A percentile compares a stretch with the other conserved stretches of the same genome.
phyloP scores from a whole-genome alignment of 768 basidiomycete species.

The Suillus paluster region DNA sequence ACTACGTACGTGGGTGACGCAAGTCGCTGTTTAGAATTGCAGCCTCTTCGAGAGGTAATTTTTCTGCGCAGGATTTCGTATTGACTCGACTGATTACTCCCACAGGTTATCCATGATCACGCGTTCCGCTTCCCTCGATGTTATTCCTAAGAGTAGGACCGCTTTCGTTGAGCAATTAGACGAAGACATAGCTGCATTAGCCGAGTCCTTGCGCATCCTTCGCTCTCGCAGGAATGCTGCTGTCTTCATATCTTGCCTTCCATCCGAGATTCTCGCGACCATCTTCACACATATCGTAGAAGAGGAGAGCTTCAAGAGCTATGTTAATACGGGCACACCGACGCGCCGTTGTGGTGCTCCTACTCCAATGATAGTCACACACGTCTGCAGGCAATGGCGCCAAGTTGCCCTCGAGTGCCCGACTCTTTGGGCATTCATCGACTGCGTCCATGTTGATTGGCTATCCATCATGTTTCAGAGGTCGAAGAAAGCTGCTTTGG shows the following conservation, averaged over 20 bases:
- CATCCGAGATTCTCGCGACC: conserved; percentile 24
- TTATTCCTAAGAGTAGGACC: too few relatives aligned
- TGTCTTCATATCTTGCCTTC: conserved; percentile 23
- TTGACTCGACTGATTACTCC: too few relatives aligned
- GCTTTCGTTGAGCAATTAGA: conserved; percentile 13
- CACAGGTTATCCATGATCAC: too few relatives aligned
- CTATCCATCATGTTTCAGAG: conserved; percentile 19
- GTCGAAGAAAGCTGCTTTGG: conserved; percentile 42
- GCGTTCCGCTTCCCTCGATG: too few relatives aligned
- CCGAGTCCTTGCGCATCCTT: conserved; percentile 12
- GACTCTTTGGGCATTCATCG: conserved; percentile 39
- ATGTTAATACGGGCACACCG: too few relatives aligned
- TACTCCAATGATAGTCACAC: conserved; percentile 24
- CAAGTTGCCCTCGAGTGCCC: conserved; percentile 45
- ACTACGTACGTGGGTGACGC: too few relatives aligned
- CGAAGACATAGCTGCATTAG: conserved; percentile 19
- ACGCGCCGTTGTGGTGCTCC: conserved; percentile 15
- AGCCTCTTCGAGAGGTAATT: too few relatives aligned
- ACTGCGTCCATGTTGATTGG: conserved; percentile 35
- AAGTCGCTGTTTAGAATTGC: too few relatives aligned
- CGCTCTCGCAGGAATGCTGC: conserved; percentile 12
- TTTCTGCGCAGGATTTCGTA: too few relatives aligned
- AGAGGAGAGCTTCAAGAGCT: background rate
- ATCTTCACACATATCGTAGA: conserved; percentile 21
- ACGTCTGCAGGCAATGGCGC: conserved; percentile 44